Base-by-base conservation (phyloP, 768 basidiomycete species). In the Lactifluus pinguis region DNA sequence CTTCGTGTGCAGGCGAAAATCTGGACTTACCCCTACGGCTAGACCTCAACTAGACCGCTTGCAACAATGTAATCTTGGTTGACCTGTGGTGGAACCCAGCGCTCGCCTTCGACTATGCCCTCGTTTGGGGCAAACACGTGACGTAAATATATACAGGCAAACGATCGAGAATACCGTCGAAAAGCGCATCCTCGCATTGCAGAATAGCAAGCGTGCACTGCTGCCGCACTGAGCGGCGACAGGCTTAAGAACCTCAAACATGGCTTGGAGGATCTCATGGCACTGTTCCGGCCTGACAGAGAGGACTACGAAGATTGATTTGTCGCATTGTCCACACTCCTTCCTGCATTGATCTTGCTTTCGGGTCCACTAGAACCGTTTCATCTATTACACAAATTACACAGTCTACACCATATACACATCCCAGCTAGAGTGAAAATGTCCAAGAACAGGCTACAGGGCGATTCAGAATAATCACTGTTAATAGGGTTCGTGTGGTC, bases 71-170 rank as follows among this genome's bases (percentile, higher is more conserved):
- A 42, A 88, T 98, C 66, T 79, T 98, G 3, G 82, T 92, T 58
- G 95, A 97, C 70, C 74, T 94, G 61, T 98, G 95, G 94, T 98
- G 95, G 92, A 89, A 92, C 71, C 90, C 91, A 10, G 91, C 89
- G 0, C 77, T 91, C 4, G 89, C 94, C 0, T 95, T 94, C 68
- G 94, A 94, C 70, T 85, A 92, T 53, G 85, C 89, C 6, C 92
- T 77, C 86, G 91, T 56, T 84, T 90, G 59, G 94, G 95, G 8
- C 95, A 98, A 74, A 87, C 77, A 51, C 83, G 86, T 29, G 82
- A 87, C 62, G 95, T 95, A 42, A 83, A 87, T 68, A 95, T 93
- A 64, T 90, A 84, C 77, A 93, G 93, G 73, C 81, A 98, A 34
- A 92, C 87, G 66, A 86, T 98, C 57, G 84, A 87, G 45, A 77